Base-by-base conservation (phyloP, 208 protist genomes). In the Novymonas esmeraldas region DNA sequence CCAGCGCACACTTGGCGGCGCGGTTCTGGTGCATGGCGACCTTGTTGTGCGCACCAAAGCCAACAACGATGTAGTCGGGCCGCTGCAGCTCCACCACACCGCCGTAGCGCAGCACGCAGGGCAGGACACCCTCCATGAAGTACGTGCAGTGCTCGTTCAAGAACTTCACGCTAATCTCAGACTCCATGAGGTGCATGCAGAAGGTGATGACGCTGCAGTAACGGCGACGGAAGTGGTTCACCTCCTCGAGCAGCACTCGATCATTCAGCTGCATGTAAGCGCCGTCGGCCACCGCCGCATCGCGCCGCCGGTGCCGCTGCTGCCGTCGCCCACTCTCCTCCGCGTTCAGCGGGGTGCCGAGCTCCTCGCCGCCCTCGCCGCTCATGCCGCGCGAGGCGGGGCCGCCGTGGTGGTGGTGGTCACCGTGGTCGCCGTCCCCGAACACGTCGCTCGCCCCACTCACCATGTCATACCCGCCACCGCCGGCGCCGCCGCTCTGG, bases 81-180 rank as follows among this genome's bases (percentile, higher is more conserved):
- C 78, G 66, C 33, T 84, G 81, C 48, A 81, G 34, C 70, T 90
- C 81, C 28, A 90, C 60, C 29, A 90, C 76, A 29, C 84, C 84
- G n/a, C 76, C 79, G 56, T 75, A 73, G n/a, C 71, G 76, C 42
- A 85, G 63, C 3, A 83, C 66, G 48, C 66, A 49, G 3, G 75
- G 84, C 60, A 90, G 76, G 41, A 68, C 73, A 29, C 60, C 63
- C 38, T 81, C 64, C 52, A 85, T 68, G 68, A 87, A 90, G 52
- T 67, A 50, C 18, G 69, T 24, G 46, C 66, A 55, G 39, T 81
- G 39, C 7, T 36, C 24, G 45, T 82, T 72, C 26, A 87, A 31
- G 34, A 81, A 50, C 20, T 41, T 28, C 18, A 70, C 61, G 22
- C 34, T 61, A 20, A 70, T 56, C 33, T 86, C 73, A 1, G 44